Percentiles rank a stretch among this genome's conserved stretches.
phyloP scores from a whole-genome alignment of 495 filamentous ascomycete species.

The Neurospora hispaniola region DNA sequence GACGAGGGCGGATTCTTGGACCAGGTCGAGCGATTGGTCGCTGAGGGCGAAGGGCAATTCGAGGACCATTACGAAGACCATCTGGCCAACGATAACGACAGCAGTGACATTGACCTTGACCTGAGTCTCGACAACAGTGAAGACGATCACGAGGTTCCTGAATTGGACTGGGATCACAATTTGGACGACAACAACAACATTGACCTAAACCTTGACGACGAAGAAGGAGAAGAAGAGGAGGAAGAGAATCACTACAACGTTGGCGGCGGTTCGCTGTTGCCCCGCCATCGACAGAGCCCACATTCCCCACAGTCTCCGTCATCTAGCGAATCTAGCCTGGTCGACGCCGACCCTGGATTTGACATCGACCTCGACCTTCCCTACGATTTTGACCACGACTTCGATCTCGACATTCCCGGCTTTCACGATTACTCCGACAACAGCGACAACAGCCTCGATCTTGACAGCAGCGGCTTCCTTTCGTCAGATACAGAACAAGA shows the following conservation, averaged over 20 bases:
- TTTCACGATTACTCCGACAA: neutral
- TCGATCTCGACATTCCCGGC: neutral
- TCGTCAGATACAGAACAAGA: neutral
- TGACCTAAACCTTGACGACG: neutral
- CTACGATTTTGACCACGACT: neutral
- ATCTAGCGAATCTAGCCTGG: neutral
- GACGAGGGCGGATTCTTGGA: neutral
- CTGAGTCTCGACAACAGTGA: neutral
- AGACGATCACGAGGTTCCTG: neutral
- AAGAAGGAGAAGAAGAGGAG: neutral
- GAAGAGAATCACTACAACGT: neutral
- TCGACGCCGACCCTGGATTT: neutral
- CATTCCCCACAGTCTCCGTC: constrained; percentile 1
- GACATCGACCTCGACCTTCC: neutral
- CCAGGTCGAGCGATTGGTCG: neutral
- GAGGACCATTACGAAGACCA: neutral
- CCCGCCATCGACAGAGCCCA: neutral
- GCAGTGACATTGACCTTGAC: neutral
- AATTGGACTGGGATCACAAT: neutral
- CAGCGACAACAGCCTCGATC: neutral
- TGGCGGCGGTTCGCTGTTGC: neutral
- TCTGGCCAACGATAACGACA: neutral
- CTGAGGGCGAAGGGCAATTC: neutral
- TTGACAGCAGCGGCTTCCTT: neutral
- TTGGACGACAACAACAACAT: neutral